Evolutionary conservation across 1,139 yeast species (phyloP).

Genomic region (Scheffersomyces lignicola): DNA sequence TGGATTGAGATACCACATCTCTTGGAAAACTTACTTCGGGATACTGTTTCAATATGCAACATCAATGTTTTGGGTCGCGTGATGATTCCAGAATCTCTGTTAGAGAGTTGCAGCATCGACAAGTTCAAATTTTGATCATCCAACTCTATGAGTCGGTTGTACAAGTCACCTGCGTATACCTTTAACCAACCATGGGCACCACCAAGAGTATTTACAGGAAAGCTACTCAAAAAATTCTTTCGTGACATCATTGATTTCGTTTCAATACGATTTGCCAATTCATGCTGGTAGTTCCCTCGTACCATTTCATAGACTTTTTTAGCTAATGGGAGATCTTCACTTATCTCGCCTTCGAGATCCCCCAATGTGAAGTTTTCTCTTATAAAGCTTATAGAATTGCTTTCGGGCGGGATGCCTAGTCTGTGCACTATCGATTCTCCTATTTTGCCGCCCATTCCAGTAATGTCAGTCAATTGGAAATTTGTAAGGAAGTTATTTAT

Average conservation of each 20-base stretch:
- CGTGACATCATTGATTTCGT: conserved; percentile 87
- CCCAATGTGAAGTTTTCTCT: conserved; percentile 43
- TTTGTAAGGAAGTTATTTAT: conserved; percentile 54
- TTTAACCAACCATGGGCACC: conserved; percentile 80
- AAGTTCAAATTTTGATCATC: conserved; percentile 61
- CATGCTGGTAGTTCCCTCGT: conserved; percentile 58
- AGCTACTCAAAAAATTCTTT: conserved; percentile 64
- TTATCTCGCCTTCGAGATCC: conserved; percentile 32
- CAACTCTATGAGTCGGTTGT: conserved; percentile 67
- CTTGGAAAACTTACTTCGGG: conserved; percentile 35
- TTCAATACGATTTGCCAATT: conserved; percentile 57
- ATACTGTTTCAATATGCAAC: conserved; percentile 26
- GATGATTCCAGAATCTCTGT: conserved; percentile 24
- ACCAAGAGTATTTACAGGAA: conserved; percentile 49
- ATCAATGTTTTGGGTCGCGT: conserved; percentile 56
- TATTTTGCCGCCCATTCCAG: conserved; percentile 89
- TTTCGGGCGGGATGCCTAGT: conserved; percentile 44
- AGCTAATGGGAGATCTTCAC: conserved; percentile 47
- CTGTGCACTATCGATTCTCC: conserved; percentile 61
- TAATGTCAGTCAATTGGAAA: conserved; percentile 71
- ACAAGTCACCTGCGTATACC: conserved; percentile 80
- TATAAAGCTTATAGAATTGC: conserved; percentile 44
- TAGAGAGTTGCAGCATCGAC: conserved; percentile 24
- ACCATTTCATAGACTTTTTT: conserved; percentile 56
- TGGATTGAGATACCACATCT: conserved; percentile 46